Base-by-base conservation (phyloP, 2,329 filamentous ascomycete genomes). In the Neofusicoccum sp. region DNA sequence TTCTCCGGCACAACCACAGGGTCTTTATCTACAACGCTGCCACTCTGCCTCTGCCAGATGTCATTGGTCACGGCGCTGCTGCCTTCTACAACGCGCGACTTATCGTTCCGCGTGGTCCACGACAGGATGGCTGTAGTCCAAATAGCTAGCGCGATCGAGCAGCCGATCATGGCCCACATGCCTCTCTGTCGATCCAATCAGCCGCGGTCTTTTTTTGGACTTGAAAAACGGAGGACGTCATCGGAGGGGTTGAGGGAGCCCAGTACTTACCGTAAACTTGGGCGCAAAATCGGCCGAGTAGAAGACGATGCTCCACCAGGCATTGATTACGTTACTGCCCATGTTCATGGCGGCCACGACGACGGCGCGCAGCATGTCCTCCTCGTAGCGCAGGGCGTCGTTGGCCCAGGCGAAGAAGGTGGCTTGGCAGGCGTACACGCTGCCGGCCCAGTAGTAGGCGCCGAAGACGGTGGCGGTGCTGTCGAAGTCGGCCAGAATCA, bases 391-490 rank as follows among this genome's bases (percentile, higher is more conserved):
- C 76, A 89, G 83, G 2, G 85, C 84, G 66, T 90, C 88, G 65
- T 91, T 90, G 24, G 86, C 88, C 88, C 88, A 90, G 0, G 88
- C 88, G 65, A 91, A 90, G 66, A 90, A 90, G 0, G 85, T 88
- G 0, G 88, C 87, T 71, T 91, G 87, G 67, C 87, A 89, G 0
- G 88, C 87, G 65, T 90, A 90, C 0, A 89, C 85, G 3, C 82
- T 78, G 0, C 88, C 88, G 0, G 87, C 85, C 83, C 84, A 87
- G 71, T 89, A 90, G 66, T 89, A 90, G 3, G 86, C 86, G 0
- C 72, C 86, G 63, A 90, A 88, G 0, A 85, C 80, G 1, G 83
- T 76, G 0, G 80, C 68, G 0, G 84, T 87, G 2, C 79, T 81
- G 0, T 75, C 72, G 0, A 80, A 78, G 24, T 34, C 80, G 0